Conservation (phyloP, 768 basidiomycete genomes). For the Hypholoma sublateritium region DNA sequence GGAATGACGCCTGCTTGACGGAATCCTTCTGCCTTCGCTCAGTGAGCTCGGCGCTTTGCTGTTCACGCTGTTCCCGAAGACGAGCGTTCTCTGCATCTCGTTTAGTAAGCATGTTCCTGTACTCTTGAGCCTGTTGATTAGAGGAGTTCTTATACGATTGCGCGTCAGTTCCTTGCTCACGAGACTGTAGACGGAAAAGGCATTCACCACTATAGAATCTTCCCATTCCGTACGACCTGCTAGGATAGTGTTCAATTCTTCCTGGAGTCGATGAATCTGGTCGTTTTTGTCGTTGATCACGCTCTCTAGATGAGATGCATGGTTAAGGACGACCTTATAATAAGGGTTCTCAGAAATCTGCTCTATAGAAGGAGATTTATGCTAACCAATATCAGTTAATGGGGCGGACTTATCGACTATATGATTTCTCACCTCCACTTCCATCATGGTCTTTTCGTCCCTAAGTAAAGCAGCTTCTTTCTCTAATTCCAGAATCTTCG, state of each 20-base stretch:
- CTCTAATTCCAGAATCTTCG: slow-evolving; percentile 49
- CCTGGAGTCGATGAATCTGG: slow-evolving; percentile 40
- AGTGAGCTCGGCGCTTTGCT: slow-evolving; percentile 57
- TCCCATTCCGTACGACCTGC: slow-evolving; percentile 46
- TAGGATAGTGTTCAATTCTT: slow-evolving; percentile 41
- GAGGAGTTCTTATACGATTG: slow-evolving; percentile 29
- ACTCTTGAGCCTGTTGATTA: slow-evolving; percentile 58
- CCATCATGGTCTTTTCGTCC: slow-evolving; percentile 42
- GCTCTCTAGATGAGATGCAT: slow-evolving; percentile 48
- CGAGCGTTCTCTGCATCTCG: slow-evolving; percentile 67
- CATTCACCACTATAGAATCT: slow-evolving; percentile 41
- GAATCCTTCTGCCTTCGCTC: slow-evolving; percentile 69
- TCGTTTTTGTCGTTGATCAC: slow-evolving; percentile 36
- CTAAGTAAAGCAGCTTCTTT: slow-evolving; percentile 43
- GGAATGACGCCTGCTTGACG: slow-evolving; percentile 54
- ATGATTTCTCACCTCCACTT: slow-evolving; percentile 39
- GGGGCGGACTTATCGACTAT: not conserved
- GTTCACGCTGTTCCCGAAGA: slow-evolving; percentile 73
- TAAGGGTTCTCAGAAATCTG: slow-evolving; percentile 44
- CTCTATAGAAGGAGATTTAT: slow-evolving; percentile 43
- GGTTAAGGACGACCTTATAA: slow-evolving; percentile 58
- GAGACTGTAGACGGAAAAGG: slow-evolving; percentile 1
- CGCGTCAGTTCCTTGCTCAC: slow-evolving; percentile 3
- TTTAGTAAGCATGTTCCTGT: slow-evolving; percentile 57
- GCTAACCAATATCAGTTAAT: slow-evolving; percentile 24